Evolutionary conservation across 495 filamentous ascomycete genomes (phyloP), one percentile per base, ranked within the genome.

Genomic region (Annulohypoxylon nitens): DNA sequence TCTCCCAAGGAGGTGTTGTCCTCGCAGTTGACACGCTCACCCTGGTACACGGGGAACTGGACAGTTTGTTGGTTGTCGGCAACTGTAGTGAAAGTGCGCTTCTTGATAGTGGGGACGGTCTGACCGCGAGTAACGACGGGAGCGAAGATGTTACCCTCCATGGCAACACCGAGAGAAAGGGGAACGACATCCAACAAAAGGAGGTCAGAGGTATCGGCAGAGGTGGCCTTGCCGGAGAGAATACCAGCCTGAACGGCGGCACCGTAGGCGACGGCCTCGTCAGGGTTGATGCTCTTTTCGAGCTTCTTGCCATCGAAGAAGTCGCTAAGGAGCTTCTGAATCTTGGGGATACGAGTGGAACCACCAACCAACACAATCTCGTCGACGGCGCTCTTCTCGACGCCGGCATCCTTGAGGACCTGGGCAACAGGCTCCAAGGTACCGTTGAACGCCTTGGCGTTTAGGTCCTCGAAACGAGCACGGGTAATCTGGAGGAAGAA

Each of bases 101-200:
- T 99, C 88, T 97, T 97, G 76, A 99, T 88, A 37, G 91, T 93
- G 16, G 96, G 96, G 58, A 97, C 94, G 12, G 95, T 97, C 78
- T 93, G 88, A 50, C 95, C 96, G 81, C 97, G 95, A 54, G 89
- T 83, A 69, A 99, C 96, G 71, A 99, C 97, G 37, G 96, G 92
- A 61, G 97, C 96, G 80, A 99, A 98, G 84, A 99, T 98, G 87
- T 98, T 98, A 77, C 96, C 96, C 87, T 98, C 96, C 97, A 98
- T 99, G 77, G 97, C 97, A 78, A 99, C 97, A 92, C 97, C 96
- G 20, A 99, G 92, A 64, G 96, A 98, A 43, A 99, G 93, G 79
- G 96, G 97, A 76, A 95, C 91, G 75, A 99, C 97, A 82, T 99
- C 96, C 81, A 99, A 88, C 47, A 99, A 90, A 70, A 99, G 90